Conservation (phyloP, 176 grass and related monocot genomes). For the Themeda triandra region DNA sequence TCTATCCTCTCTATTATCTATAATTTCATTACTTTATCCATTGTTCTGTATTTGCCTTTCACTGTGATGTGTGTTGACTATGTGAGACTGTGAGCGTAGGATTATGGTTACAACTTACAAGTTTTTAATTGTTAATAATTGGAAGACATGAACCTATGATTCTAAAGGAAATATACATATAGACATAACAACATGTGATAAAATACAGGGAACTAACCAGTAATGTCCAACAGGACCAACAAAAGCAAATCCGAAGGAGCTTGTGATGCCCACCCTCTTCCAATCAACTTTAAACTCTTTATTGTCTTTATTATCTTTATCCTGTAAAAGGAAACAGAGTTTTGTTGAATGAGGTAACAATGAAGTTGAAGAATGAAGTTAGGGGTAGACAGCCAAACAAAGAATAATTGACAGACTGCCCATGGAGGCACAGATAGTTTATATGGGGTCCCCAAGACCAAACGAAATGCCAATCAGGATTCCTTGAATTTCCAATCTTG, state of each 20-base stretch:
- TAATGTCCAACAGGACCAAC: slow-evolving; percentile 91
- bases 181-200: not conserved
- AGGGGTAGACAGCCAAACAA: not conserved
- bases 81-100: not conserved
- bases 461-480: slow-evolving; percentile 6
- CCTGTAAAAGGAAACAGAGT: slow-evolving; percentile 38
- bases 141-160: not conserved
- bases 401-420: not conserved
- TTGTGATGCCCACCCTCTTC: slow-evolving; percentile 85
- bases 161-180: not conserved
- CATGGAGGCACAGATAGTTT: not conserved
- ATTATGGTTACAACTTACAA: not conserved
- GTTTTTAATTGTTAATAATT: not conserved
- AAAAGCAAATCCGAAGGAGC: slow-evolving; percentile 93
- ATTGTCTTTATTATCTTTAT: slow-evolving; percentile 51
- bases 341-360: not conserved
- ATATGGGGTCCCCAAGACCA: not conserved
- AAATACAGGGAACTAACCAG: slow-evolving; percentile 58
- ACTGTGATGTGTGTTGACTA: not conserved
- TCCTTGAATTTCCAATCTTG: slow-evolving; percentile 1
- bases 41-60: too few relatives aligned
- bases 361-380: not conserved
- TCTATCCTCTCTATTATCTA: not conserved
- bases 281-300: slow-evolving; percentile 92
- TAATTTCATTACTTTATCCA: not conserved